Base-by-base conservation (phyloP, 129 eudicot genomes). In the Flaveria brownii region DNA sequence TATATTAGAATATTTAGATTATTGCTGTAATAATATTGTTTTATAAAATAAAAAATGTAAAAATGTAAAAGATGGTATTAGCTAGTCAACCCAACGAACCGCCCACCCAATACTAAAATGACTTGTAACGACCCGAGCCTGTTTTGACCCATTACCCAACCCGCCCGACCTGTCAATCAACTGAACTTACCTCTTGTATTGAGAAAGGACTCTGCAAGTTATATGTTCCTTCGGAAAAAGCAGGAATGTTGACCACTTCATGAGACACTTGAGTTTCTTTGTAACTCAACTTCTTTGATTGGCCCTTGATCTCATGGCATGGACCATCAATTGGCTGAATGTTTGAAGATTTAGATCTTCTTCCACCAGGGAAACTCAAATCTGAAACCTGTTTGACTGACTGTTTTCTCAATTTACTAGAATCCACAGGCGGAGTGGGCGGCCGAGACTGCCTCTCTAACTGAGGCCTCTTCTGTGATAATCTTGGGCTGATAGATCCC, bases 291-390 rank as follows among this genome's bases (percentile, higher is more conserved):
- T 75, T 87, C 80, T 86, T 86, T 1, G 77, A 61, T 61, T 75
- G 86, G 65, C 43, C 70, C 72, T 85, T 80, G 68, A 63, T 69
- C 56, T 84, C 95, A 69, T 78, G 85, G 70, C 6, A 41, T 51
- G 64, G 87, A 18, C 77, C 86, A 72, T 84, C 90, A 28, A 66
- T 75, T 69, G 72, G 90, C 49, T 80, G 88, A 46, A 65, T 6
- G 64, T 43, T 79, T 54, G 80, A 70, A 64, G 81, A 59, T 80
- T 83, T 94, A 11, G 86, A 80, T 67, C 93, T 74, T 20, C 90
- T 86, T 62, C 97, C 98, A 54, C 93, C 93, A 3, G 96, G 93
- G 23, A 97, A 94, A 77, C 70, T 88, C 14, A 86, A 81, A 71
- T 88, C 98, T 33, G 71, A 11, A 62, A 76, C 84, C 83, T 85